Evolutionary conservation across 768 basidiomycete species (phyloP).

Genomic region (Floccularia luteovirens): DNA sequence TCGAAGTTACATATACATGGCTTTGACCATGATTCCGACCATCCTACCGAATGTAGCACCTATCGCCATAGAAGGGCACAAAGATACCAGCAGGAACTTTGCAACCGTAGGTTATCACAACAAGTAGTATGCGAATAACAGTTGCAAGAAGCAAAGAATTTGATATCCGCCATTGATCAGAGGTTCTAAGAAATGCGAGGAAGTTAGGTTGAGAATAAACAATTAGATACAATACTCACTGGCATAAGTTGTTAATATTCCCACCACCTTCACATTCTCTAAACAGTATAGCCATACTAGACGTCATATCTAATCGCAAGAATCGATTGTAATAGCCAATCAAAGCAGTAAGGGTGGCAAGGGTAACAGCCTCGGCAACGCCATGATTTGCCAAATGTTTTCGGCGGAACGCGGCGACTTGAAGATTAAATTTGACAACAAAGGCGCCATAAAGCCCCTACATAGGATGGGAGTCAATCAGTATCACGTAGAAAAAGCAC

Average conservation of each 20-base stretch:
- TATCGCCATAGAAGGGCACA: conserved; percentile 97
- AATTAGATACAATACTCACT: conserved; percentile 48
- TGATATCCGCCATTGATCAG: conserved; percentile 90
- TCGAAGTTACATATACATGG: conserved; percentile 63
- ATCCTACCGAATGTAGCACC: conserved; percentile 96
- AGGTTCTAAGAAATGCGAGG: conserved; percentile 43
- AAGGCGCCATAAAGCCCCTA: conserved; percentile 97
- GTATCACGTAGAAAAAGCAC: background rate
- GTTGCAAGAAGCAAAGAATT: conserved; percentile 91
- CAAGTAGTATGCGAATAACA: conserved; percentile 77
- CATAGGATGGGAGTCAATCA: background rate
- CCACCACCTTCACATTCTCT: conserved; percentile 94
- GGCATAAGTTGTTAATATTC: conserved; percentile 83
- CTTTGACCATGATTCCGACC: conserved; percentile 95
- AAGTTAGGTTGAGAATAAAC: background rate
- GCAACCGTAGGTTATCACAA: conserved; percentile 90
- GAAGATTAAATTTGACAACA: conserved; percentile 93
- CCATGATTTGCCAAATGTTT: conserved; percentile 82
- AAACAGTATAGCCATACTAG: conserved; percentile 91
- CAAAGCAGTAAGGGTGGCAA: conserved; percentile 85
- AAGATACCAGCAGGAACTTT: conserved; percentile 98
- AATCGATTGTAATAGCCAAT: conserved; percentile 94
- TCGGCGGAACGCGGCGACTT: conserved; percentile 89
- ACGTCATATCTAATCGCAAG: conserved; percentile 95
- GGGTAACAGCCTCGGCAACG: conserved; percentile 80